A percentile compares a stretch with the other conserved stretches of the same genome.
Evolutionary conservation across 805 yeast genomes (phyloP).

Genomic region (Isabelozyma heimii): DNA sequence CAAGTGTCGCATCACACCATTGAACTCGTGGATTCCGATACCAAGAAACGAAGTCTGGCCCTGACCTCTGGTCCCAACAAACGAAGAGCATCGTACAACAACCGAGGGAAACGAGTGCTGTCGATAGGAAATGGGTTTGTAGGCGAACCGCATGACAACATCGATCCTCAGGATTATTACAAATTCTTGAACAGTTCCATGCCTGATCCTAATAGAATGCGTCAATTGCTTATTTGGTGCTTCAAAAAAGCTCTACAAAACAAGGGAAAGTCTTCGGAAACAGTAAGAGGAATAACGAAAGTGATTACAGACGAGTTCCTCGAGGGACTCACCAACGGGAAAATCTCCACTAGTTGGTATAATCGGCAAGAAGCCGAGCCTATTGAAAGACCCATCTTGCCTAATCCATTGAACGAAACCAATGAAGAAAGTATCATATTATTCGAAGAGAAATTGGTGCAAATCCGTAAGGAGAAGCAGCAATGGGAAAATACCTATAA

Average conservation of each 20-base stretch:
- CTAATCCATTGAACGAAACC: constrained; percentile 59
- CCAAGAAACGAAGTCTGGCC: neutral
- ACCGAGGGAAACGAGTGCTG: constrained; percentile 70
- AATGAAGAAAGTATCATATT: constrained; percentile 48
- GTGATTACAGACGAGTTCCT: constrained; percentile 64
- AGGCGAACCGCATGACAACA: constrained; percentile 64
- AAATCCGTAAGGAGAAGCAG: constrained; percentile 44
- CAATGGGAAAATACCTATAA: constrained; percentile 43
- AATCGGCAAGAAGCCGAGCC: constrained; percentile 27
- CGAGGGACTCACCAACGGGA: constrained; percentile 56
- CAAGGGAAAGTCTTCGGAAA: constrained; percentile 14
- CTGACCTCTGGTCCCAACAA: constrained; percentile 6
- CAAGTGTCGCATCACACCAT: constrained; percentile 1
- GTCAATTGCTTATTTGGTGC: constrained; percentile 70
- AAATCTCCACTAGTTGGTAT: constrained; percentile 70
- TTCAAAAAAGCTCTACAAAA: constrained; percentile 46
- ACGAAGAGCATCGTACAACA: constrained; percentile 51
- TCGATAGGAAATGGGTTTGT: constrained; percentile 72
- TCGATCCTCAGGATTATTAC: constrained; percentile 52
- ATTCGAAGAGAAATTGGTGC: constrained; percentile 42
- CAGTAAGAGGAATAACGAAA: constrained; percentile 43
- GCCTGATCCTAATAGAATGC: constrained; percentile 73
- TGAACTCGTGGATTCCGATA: neutral
- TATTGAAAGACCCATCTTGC: constrained; percentile 26
- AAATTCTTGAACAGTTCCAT: constrained; percentile 59